Conservation (phyloP, 2,329 filamentous ascomycete genomes). For the Neonectria hederae region DNA sequence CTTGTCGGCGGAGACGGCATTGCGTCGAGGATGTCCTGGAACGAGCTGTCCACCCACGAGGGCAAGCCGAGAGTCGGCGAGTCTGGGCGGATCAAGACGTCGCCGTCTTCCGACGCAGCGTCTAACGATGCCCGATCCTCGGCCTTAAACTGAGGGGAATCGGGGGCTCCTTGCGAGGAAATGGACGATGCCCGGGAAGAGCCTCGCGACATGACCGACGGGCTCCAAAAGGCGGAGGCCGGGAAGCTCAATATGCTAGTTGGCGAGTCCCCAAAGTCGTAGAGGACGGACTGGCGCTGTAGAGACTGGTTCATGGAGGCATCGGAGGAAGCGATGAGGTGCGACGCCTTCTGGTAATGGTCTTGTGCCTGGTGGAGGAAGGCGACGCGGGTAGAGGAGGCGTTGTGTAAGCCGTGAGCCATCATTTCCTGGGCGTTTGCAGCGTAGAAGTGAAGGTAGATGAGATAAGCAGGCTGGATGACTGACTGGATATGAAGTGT, state of each 20-base stretch:
- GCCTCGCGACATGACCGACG: constrained; percentile 19
- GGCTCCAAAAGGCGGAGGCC: constrained; percentile 34
- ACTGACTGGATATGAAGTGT: constrained; percentile 41
- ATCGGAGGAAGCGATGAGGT: constrained; percentile 59
- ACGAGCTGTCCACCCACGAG: constrained; percentile 24
- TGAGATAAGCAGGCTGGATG: constrained; percentile 63
- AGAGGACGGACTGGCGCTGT: constrained; percentile 51
- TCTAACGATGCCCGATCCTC: constrained; percentile 47
- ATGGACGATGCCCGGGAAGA: constrained; percentile 43
- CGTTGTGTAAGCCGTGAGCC: constrained; percentile 57
- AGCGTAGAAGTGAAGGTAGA: constrained; percentile 70
- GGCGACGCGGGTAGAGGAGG: constrained; percentile 56
- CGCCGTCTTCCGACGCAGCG: not conserved
- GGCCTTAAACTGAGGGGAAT: constrained; percentile 36
- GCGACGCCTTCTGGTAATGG: constrained; percentile 61
- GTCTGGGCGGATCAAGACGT: constrained; percentile 64
- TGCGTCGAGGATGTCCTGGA: constrained; percentile 34
- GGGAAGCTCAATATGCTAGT: constrained; percentile 57
- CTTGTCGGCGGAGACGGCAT: constrained; percentile 14
- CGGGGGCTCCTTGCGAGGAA: constrained; percentile 53
- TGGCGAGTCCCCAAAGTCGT: constrained; percentile 51
- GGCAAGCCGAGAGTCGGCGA: constrained; percentile 66
- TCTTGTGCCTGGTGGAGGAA: constrained; percentile 61
- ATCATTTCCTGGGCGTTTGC: constrained; percentile 68
- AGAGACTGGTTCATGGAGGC: constrained; percentile 51